Conservation (phyloP, 306 rosid species). For the Trifolium subterraneum region DNA sequence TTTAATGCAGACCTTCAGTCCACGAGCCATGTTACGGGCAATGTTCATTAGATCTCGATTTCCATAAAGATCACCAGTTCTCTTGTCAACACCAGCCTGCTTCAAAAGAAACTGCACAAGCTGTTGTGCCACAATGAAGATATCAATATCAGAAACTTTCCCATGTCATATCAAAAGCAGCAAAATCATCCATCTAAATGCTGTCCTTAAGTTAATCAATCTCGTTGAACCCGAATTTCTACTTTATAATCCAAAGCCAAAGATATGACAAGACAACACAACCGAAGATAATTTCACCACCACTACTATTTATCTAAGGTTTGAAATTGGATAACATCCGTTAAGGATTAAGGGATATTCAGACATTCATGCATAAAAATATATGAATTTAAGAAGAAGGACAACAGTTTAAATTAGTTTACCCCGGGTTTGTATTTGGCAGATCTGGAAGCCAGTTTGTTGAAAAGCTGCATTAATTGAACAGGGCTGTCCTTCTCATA, state of each 20-base stretch:
- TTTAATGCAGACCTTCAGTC: conserved; percentile 72
- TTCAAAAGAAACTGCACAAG: conserved; percentile 94
- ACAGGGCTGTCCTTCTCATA: conserved; percentile 96
- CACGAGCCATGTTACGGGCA: conserved; percentile 99
- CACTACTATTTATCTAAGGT: conserved; percentile 24
- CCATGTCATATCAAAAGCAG: conserved; percentile 26
- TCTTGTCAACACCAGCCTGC: conserved; percentile 96
- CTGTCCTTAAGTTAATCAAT: conserved; percentile 22
- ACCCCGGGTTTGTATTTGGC: conserved; percentile 85
- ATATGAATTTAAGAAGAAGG: conserved; percentile 31
- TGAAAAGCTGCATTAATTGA: conserved; percentile 86
- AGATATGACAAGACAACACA: conserved; percentile 5
- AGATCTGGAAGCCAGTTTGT: conserved; percentile 75
- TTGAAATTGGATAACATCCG: conserved; percentile 34
- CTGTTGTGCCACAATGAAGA: conserved; percentile 59
- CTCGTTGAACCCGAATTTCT: conserved; percentile 14
- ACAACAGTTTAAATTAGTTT: conserved; percentile 35
- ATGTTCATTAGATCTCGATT: conserved; percentile 90
- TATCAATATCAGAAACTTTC: conserved; percentile 49
- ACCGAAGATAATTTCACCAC: conserved; percentile 18
- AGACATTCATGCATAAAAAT: conserved; percentile 10
- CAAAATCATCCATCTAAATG: conserved; percentile 27
- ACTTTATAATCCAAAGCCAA: conserved; percentile 36
- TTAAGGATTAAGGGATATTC: conserved; percentile 22
- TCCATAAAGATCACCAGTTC: conserved; percentile 89